Percentiles rank a stretch among this genome's conserved stretches.
Conservation (phyloP, 257 asterid genomes). For the Petunia axillaris region DNA sequence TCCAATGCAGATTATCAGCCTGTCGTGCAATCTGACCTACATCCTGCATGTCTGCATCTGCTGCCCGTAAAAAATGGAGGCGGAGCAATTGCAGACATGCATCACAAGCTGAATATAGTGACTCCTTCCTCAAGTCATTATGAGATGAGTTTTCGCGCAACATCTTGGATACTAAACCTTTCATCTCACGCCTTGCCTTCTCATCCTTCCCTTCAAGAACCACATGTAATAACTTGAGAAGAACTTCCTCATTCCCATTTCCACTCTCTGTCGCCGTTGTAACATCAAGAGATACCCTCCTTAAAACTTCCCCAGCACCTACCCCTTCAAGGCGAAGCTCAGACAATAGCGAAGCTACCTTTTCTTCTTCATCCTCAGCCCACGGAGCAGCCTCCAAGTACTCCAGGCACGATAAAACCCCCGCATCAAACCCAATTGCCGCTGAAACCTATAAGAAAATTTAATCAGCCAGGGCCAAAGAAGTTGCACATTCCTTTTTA, state of each 20-base stretch:
- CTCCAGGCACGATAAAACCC: slow-evolving; percentile 85
- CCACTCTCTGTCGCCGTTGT: slow-evolving; percentile 45
- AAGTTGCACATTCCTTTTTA: not conserved
- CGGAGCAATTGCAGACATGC: slow-evolving; percentile 66
- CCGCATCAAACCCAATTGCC: slow-evolving; percentile 94
- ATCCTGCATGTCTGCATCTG: slow-evolving; percentile 51
- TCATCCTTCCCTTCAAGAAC: slow-evolving; percentile 98
- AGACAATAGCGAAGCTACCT: slow-evolving; percentile 80
- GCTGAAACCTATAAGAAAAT: slow-evolving; percentile 69
- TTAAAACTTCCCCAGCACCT: slow-evolving; percentile 88
- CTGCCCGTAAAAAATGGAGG: slow-evolving; percentile 52
- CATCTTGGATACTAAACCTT: slow-evolving; percentile 75
- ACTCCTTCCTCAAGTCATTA: slow-evolving; percentile 77
- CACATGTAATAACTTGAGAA: slow-evolving; percentile 74
- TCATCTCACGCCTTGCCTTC: slow-evolving; percentile 97
- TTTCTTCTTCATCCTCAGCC: slow-evolving; percentile 96
- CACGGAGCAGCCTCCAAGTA: slow-evolving; percentile 98
- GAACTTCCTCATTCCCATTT: slow-evolving; percentile 70
- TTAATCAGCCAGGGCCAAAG: not conserved
- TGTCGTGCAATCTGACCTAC: slow-evolving; percentile 78
- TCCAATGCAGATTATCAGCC: slow-evolving; percentile 95
- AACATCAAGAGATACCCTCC: slow-evolving; percentile 78
- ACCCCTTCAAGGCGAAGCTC: slow-evolving; percentile 86
- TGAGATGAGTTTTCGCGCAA: slow-evolving; percentile 79
- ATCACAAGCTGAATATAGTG: slow-evolving; percentile 71